Percentiles rank a stretch among this genome's conserved stretches.
phyloP scores from a whole-genome alignment of 106 monocot species.

The Apostasia shenzhenica region DNA sequence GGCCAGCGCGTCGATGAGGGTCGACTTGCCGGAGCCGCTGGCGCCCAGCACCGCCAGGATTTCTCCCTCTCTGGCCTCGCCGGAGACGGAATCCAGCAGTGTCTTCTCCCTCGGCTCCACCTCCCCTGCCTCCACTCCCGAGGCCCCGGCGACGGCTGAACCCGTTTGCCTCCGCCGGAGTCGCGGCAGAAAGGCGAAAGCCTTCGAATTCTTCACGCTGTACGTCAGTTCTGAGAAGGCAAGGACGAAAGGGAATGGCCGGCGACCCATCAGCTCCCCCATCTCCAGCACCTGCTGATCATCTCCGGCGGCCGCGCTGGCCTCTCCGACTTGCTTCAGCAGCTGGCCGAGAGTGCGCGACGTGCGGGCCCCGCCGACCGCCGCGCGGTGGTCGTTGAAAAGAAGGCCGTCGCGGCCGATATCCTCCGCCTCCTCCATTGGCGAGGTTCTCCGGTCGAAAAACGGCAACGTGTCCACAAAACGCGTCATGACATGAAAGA shows the following conservation, averaged over 20 bases:
- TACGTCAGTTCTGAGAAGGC: constrained; percentile 72
- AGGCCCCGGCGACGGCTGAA: not conserved
- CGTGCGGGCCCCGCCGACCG: not conserved
- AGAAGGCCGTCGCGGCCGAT: constrained; percentile 38
- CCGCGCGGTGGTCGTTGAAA: constrained; percentile 16
- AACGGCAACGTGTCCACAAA: constrained; percentile 45
- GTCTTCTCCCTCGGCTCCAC: constrained; percentile 20
- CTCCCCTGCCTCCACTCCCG: no score
- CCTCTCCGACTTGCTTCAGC: constrained; percentile 49
- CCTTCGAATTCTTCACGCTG: constrained; percentile 39
- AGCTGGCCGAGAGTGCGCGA: constrained; percentile 46
- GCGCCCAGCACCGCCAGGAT: constrained; percentile 85
- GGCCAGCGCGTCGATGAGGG: constrained; percentile 90
- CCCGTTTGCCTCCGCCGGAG: not conserved
- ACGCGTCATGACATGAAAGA: constrained; percentile 26
- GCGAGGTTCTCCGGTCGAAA: constrained; percentile 32
- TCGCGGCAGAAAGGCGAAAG: constrained; percentile 19
- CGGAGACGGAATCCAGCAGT: constrained; percentile 62
- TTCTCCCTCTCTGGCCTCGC: constrained; percentile 79
- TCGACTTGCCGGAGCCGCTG: constrained; percentile 81
- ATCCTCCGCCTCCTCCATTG: constrained; percentile 63
- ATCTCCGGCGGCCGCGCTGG: constrained; percentile 8
- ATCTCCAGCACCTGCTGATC: constrained; percentile 27
- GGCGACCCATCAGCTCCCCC: not conserved
- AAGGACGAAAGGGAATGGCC: constrained; percentile 29